Percentiles rank a stretch among this genome's conserved stretches.
Conservation (phyloP, 176 grass and related monocot species). For the Aegilops bicornis region DNA sequence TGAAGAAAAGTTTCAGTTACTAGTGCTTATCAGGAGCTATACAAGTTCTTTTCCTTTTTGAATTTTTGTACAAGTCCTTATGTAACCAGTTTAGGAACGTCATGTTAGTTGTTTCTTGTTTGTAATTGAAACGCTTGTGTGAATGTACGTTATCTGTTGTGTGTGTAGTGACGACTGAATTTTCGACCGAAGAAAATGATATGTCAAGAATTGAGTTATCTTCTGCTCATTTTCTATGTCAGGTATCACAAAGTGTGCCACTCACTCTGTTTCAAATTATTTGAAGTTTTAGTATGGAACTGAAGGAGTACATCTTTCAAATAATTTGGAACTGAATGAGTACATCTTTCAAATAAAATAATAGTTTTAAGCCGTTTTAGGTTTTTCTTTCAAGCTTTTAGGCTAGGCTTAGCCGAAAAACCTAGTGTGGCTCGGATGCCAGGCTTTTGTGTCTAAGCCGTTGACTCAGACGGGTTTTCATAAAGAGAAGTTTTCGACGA, state of each 20-base stretch:
- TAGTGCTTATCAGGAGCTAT: not conserved
- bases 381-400: no score
- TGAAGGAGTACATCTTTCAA: no score
- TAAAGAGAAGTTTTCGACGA: no score
- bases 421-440: no score
- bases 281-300: not conserved
- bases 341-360: no score
- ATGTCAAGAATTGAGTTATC: not conserved
- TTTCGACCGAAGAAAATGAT: not conserved
- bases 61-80: constrained; percentile 6
- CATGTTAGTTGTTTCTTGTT: not conserved
- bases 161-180: constrained; percentile 20
- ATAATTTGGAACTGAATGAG: no score
- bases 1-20: constrained; percentile 11
- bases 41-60: not conserved
- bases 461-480: no score
- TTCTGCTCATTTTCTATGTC: not conserved
- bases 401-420: no score
- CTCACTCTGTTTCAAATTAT: not conserved
- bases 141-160: constrained; percentile 3
- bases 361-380: no score
- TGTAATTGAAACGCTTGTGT: constrained; percentile 1
- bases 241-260: no score
- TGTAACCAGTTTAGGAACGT: constrained; percentile 4
- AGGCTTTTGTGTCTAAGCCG: no score